Conservation (phyloP, 805 yeast genomes). For the Barnettozyma sp. region DNA sequence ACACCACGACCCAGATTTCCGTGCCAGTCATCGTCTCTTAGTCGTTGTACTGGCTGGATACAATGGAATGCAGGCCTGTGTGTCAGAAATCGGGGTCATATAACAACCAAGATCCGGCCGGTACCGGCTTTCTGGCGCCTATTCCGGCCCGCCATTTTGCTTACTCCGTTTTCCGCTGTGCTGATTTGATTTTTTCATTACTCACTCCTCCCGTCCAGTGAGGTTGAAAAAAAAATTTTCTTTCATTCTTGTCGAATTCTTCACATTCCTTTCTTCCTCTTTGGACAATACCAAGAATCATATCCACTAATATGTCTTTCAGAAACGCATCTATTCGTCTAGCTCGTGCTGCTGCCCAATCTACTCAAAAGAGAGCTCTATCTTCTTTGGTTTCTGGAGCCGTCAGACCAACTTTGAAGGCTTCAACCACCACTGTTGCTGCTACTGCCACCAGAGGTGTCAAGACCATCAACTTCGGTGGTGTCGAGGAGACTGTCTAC, state of each 20-base stretch:
- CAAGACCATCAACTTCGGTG: slow-evolving; percentile 95
- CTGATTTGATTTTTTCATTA: background rate
- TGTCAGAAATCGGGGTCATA: too few relatives aligned
- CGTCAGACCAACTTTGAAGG: slow-evolving; percentile 54
- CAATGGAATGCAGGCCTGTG: too few relatives aligned
- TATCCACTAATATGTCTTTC: slow-evolving; percentile 29
- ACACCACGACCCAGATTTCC: too few relatives aligned
- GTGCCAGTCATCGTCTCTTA: too few relatives aligned
- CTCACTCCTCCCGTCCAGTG: background rate
- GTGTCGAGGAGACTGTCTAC: slow-evolving; percentile 90
- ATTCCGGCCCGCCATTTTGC: background rate
- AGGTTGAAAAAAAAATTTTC: background rate
- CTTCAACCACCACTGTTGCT: slow-evolving; percentile 31
- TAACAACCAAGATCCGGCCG: too few relatives aligned
- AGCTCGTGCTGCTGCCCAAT: slow-evolving; percentile 39
- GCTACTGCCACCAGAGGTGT: slow-evolving; percentile 76
- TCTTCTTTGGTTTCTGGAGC: slow-evolving; percentile 40
- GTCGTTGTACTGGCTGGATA: too few relatives aligned
- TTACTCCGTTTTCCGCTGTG: background rate
- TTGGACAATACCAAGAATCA: slow-evolving; percentile 1
- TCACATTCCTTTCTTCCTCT: background rate
- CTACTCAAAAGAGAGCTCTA: slow-evolving; percentile 52
- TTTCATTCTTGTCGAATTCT: background rate
- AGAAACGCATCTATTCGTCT: slow-evolving; percentile 45
- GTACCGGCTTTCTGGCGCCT: too few relatives aligned